phyloP scores from a whole-genome alignment of 225 moss, liverwort and hornwort species.

The Lunularia cruciata region DNA sequence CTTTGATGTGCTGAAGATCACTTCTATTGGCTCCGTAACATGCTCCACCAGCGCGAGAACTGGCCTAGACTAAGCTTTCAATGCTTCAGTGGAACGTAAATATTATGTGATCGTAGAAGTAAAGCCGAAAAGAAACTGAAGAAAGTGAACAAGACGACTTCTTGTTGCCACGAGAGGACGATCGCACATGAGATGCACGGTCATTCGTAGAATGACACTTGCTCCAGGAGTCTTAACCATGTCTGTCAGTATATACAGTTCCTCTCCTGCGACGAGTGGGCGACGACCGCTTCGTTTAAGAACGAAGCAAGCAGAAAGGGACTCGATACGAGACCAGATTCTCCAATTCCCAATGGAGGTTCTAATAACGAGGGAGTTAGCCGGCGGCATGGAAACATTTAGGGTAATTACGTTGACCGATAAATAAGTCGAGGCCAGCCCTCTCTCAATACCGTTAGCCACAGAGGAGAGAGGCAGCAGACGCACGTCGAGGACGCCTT shows the following conservation, averaged over 20 bases:
- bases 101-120: too few species aligned
- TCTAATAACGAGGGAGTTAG: slow-evolving; percentile 11
- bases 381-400: slow-evolving; percentile 11
- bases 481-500: slow-evolving; percentile 17
- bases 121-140: too few species aligned
- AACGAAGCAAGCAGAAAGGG: too few species aligned
- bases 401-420: slow-evolving; percentile 1
- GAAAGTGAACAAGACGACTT: too few species aligned
- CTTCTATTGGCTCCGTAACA: slow-evolving; percentile 1
- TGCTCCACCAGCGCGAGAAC: neutral
- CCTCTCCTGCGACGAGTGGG: too few species aligned
- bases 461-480: slow-evolving; percentile 9
- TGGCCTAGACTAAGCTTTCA: neutral
- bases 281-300: too few species aligned
- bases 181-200: too few species aligned
- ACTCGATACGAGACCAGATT: slow-evolving; percentile 2
- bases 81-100: neutral
- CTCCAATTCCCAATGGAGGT: neutral
- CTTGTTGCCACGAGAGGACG: too few species aligned
- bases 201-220: too few species aligned
- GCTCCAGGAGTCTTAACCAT: too few species aligned
- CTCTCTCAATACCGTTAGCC: slow-evolving; percentile 3
- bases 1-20: neutral
- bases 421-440: neutral
- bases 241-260: too few species aligned